Evolutionary conservation across 2,329 filamentous ascomycete genomes (phyloP).

Genomic region (Drechmeria coniospora): DNA sequence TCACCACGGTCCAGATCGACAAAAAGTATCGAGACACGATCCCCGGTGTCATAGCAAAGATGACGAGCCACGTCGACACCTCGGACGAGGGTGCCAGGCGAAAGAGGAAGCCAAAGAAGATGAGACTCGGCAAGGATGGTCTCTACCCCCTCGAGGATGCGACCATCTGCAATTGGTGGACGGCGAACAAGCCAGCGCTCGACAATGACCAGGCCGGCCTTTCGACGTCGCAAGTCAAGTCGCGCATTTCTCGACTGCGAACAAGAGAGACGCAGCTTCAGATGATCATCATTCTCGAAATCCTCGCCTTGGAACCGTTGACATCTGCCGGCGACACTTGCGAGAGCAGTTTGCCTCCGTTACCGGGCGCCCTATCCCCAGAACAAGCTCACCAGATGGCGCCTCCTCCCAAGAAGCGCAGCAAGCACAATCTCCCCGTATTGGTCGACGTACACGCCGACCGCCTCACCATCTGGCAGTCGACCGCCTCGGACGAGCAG

Average conservation of each 20-base stretch:
- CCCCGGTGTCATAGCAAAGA: constrained; percentile 42
- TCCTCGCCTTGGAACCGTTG: constrained; percentile 51
- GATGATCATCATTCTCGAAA: constrained; percentile 64
- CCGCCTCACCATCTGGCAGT: constrained; percentile 72
- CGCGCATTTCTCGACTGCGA: constrained; percentile 49
- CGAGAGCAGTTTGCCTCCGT: constrained; percentile 30
- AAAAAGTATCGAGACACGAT: constrained; percentile 67
- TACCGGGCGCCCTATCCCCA: constrained; percentile 20
- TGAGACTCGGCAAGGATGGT: constrained; percentile 52
- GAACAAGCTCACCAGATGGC: constrained; percentile 13
- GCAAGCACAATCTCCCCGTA: constrained; percentile 46
- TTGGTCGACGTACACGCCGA: constrained; percentile 62
- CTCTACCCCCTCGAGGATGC: constrained; percentile 52
- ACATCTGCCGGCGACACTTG: constrained; percentile 22
- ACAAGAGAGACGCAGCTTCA: constrained; percentile 68
- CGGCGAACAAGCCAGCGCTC: constrained; percentile 33
- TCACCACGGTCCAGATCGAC: constrained; percentile 53
- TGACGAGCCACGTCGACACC: constrained; percentile 39
- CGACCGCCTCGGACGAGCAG: constrained; percentile 47
- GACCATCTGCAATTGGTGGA: constrained; percentile 57
- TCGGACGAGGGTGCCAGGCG: constrained; percentile 31
- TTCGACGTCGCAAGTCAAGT: constrained; percentile 39
- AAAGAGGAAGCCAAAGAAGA: constrained; percentile 44
- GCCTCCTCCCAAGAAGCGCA: constrained; percentile 34
- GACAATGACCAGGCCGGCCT: constrained; percentile 32